Conservation (phyloP, 208 protist species). For the Naegleria lovaniensis region DNA sequence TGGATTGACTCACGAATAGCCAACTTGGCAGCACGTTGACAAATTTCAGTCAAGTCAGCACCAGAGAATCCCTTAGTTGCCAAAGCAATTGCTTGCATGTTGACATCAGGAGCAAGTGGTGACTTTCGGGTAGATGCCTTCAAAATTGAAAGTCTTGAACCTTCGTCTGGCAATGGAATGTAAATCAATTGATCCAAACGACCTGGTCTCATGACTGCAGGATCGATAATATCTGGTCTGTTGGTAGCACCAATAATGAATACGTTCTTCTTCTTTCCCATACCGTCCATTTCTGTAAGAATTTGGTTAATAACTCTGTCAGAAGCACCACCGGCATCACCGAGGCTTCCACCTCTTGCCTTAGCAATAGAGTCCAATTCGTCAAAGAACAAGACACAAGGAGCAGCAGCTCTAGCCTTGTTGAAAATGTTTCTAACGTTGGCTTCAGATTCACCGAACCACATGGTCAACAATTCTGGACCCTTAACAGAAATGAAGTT, state of each 20-base stretch:
- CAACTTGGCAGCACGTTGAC: conserved; percentile 76
- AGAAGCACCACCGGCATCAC: conserved; percentile 93
- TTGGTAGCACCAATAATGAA: conserved; percentile 99
- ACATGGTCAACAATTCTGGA: conserved; percentile 99
- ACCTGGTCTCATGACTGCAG: conserved; percentile 97
- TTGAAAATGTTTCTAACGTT: conserved; percentile 99
- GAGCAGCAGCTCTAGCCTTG: conserved; percentile 96
- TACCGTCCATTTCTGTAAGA: conserved; percentile 99
- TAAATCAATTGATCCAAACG: conserved; percentile 94
- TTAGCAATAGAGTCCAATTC: conserved; percentile 99
- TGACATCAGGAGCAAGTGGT: conserved; percentile 88
- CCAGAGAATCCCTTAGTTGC: conserved; percentile 97
- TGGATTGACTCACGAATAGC: conserved; percentile 80
- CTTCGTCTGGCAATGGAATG: conserved; percentile 98
- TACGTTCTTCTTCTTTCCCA: conserved; percentile 97
- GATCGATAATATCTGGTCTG: conserved; percentile 99
- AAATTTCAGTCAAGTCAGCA: conserved; percentile 95
- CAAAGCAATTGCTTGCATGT: conserved; percentile 89
- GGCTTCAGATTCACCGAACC: conserved; percentile 99
- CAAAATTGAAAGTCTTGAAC: conserved; percentile 90
- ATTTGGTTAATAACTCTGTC: conserved; percentile 99
- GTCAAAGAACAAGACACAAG: conserved; percentile 99
- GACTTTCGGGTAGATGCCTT: conserved; percentile 94
- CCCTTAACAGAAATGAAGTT: conserved; percentile 99
- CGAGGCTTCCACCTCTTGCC: conserved; percentile 77